Evolutionary conservation across 495 filamentous ascomycete genomes (phyloP).

Genomic region (Annulohypoxylon maeteangense): DNA sequence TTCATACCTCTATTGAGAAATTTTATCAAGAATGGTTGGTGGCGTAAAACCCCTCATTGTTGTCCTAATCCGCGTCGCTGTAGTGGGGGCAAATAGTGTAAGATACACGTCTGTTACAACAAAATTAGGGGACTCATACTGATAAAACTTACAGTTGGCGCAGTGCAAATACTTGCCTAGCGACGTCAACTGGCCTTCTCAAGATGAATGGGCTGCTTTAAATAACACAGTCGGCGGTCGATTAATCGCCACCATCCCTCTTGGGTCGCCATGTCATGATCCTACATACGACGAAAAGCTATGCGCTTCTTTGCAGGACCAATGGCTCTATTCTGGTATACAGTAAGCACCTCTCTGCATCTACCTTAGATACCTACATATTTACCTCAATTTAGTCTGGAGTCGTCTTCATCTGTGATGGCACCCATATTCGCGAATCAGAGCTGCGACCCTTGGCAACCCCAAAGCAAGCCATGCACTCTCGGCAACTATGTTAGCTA

Average conservation of each 20-base stretch:
- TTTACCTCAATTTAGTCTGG: constrained; percentile 57
- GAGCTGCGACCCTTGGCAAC: constrained; percentile 62
- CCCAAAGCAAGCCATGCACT: constrained; percentile 55
- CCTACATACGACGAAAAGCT: constrained; percentile 33
- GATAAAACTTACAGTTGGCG: background rate
- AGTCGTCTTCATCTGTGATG: constrained; percentile 56
- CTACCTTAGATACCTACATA: background rate
- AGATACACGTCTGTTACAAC: background rate
- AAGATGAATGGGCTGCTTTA: constrained; percentile 53
- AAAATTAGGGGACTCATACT: background rate
- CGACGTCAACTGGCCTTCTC: constrained; percentile 61
- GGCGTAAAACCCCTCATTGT: background rate
- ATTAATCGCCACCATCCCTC: constrained; percentile 58
- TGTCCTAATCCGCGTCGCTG: background rate
- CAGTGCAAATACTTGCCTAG: constrained; percentile 44
- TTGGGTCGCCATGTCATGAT: constrained; percentile 58
- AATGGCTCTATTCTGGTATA: constrained; percentile 42
- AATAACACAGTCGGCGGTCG: constrained; percentile 57
- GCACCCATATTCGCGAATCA: constrained; percentile 55
- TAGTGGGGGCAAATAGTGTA: background rate
- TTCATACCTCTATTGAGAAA: background rate
- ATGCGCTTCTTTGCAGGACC: constrained; percentile 18
- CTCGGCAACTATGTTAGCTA: constrained; percentile 70
- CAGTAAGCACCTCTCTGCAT: constrained; percentile 42
- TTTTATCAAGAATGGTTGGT: background rate